Conservation (phyloP, 192 early-diverging fungal genomes). For the Coemansia brasiliensis region DNA sequence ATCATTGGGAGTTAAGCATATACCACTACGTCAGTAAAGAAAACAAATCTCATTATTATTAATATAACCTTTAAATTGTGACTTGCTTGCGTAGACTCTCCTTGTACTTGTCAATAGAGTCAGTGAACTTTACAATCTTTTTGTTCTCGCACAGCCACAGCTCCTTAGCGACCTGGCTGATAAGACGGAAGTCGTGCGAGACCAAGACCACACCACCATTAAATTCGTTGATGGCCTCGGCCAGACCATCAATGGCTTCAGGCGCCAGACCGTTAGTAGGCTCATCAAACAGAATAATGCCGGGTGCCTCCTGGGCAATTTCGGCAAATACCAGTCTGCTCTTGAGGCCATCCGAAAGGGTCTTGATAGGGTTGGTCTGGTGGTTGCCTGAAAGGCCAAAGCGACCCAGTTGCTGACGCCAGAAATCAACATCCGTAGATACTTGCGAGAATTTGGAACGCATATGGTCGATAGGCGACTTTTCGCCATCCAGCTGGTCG, state of each 20-base stretch:
- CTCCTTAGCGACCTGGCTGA: conserved; percentile 92
- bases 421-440: conserved; percentile 81
- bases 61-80: conserved; percentile 16
- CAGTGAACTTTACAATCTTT: conserved; percentile 70
- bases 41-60: conserved; percentile 5
- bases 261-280: conserved; percentile 96
- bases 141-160: conserved; percentile 92
- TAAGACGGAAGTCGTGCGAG: conserved; percentile 98
- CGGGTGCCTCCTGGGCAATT: conserved; percentile 68
- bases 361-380: conserved; percentile 86
- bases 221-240: conserved; percentile 93
- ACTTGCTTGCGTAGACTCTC: conserved; percentile 81
- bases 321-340: conserved; percentile 84
- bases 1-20: conserved; percentile 49
- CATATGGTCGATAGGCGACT: conserved; percentile 90
- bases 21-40: conserved; percentile 6
- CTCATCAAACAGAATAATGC: conserved; percentile 89
- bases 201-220: conserved; percentile 97
- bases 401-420: conserved; percentile 88
- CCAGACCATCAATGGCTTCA: conserved; percentile 91
- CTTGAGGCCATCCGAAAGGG: conserved; percentile 93
- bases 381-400: conserved; percentile 92
- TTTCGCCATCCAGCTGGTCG: conserved; percentile 89
- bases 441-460: conserved; percentile 78
- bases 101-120: conserved; percentile 91